These are phyloP conservation scores for Trifolium pratense DNA, from an alignment of 306 rosid species.

Conservation along the genomic window DNA sequence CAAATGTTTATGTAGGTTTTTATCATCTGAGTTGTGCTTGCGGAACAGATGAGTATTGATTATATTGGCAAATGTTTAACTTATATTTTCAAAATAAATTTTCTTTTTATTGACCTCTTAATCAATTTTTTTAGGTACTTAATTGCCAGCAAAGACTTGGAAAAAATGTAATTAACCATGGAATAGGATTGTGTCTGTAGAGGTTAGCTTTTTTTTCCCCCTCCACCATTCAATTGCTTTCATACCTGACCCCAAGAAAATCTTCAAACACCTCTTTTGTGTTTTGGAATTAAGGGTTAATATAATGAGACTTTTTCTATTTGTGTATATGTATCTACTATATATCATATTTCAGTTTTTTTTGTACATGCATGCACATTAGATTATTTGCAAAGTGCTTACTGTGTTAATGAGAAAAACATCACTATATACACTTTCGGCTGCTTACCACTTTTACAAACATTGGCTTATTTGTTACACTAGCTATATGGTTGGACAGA, in stretches of 20 bases:
- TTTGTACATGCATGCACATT: not conserved
- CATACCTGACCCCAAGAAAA: not conserved
- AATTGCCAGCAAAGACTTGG: not conserved
- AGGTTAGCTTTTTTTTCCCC: not conserved
- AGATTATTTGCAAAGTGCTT: not conserved
- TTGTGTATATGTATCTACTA: too few relatives aligned
- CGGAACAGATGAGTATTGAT: too few relatives aligned
- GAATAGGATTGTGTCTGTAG: not conserved
- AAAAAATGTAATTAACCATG: not conserved
- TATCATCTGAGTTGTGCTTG: too few relatives aligned
- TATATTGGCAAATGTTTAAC: too few relatives aligned
- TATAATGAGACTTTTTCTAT: not conserved
- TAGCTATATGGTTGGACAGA: slow-evolving; percentile 1
- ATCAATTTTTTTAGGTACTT: not conserved
- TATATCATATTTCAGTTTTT: not conserved
- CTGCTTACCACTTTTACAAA: not conserved
- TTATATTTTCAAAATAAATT: too few relatives aligned
- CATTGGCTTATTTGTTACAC: slow-evolving; percentile 1
- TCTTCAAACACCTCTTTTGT: not conserved
- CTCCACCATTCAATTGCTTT: not conserved
- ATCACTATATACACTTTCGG: slow-evolving; percentile 16
- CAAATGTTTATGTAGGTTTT: too few relatives aligned
- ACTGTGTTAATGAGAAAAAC: slow-evolving; percentile 4
- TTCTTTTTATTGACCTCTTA: not conserved
- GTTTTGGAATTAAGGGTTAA: not conserved